phyloP scores from a whole-genome alignment of 768 basidiomycete genomes.

The Hydnomerulius pinastri region DNA sequence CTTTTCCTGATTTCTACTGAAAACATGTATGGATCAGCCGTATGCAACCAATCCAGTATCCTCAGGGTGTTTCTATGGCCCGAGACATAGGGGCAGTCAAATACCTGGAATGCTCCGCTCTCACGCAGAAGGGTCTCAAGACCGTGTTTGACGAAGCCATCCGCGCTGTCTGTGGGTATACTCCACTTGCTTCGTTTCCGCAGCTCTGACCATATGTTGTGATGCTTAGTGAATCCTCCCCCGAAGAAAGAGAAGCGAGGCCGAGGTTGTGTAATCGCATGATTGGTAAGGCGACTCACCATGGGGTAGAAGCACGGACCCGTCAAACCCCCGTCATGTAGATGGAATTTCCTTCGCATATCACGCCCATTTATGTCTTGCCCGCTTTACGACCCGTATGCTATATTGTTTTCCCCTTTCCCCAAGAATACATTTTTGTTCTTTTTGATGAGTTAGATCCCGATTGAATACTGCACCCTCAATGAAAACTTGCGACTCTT shows the following conservation, averaged over 20 bases:
- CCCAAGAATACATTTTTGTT: slow-evolving; percentile 41
- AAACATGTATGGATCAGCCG: slow-evolving; percentile 49
- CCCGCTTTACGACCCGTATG: slow-evolving; percentile 68
- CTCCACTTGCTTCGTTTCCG: not conserved
- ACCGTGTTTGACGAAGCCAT: slow-evolving; percentile 99
- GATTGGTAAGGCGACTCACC: slow-evolving; percentile 34
- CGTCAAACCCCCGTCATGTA: slow-evolving; percentile 25
- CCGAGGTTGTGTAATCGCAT: slow-evolving; percentile 73
- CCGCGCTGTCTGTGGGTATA: slow-evolving; percentile 84
- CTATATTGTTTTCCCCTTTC: slow-evolving; percentile 32
- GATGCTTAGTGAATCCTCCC: slow-evolving; percentile 69
- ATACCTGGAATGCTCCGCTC: slow-evolving; percentile 93
- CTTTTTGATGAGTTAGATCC: too few relatives aligned
- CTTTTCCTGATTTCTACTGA: slow-evolving; percentile 6
- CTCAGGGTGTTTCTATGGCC: slow-evolving; percentile 87
- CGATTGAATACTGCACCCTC: too few relatives aligned
- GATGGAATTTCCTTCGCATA: slow-evolving; percentile 43
- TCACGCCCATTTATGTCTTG: slow-evolving; percentile 71
- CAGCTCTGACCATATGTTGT: slow-evolving; percentile 7
- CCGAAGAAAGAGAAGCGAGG: slow-evolving; percentile 54
- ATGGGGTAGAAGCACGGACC: slow-evolving; percentile 18
- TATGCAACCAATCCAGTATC: slow-evolving; percentile 93
- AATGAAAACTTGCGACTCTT: too few relatives aligned
- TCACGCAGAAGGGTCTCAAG: slow-evolving; percentile 98
- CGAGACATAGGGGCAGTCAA: slow-evolving; percentile 96